Evolutionary conservation across 768 basidiomycete genomes (phyloP).

Genomic region (Galerina sulciceps): DNA sequence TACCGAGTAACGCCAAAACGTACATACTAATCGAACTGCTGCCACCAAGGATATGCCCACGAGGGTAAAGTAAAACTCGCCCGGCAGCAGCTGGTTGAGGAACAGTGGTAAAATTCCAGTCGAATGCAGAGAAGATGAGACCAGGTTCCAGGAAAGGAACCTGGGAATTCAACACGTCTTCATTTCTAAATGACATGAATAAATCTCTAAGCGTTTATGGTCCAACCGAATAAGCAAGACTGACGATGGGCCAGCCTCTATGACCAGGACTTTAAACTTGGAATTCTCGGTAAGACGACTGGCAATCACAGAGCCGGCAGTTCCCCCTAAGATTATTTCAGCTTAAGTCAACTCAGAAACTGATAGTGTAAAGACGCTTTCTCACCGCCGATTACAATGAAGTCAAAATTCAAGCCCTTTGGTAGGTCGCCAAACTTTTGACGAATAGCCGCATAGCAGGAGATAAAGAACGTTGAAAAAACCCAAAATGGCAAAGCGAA

Average conservation of each 20-base stretch:
- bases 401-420: constrained; percentile 13
- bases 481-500: too few species aligned
- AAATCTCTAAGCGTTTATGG: too few species aligned
- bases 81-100: too few species aligned
- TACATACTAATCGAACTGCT: constrained; percentile 16
- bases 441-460: not conserved
- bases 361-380: not conserved
- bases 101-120: too few species aligned
- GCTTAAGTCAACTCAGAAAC: not conserved
- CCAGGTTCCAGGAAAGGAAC: too few species aligned
- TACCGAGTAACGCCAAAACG: not conserved
- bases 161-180: too few species aligned
- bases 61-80: too few species aligned
- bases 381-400: constrained; percentile 21
- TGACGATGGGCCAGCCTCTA: constrained; percentile 49
- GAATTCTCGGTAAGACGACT: constrained; percentile 57
- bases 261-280: constrained; percentile 47
- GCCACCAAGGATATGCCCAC: constrained; percentile 21
- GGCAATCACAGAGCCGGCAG: constrained; percentile 60
- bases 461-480: not conserved
- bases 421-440: too few species aligned
- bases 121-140: too few species aligned
- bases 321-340: constrained; percentile 39
- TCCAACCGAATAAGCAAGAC: too few species aligned
- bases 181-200: too few species aligned